Evolutionary conservation across 345 rosid species (phyloP).

Genomic region (Passiflora organensis): DNA sequence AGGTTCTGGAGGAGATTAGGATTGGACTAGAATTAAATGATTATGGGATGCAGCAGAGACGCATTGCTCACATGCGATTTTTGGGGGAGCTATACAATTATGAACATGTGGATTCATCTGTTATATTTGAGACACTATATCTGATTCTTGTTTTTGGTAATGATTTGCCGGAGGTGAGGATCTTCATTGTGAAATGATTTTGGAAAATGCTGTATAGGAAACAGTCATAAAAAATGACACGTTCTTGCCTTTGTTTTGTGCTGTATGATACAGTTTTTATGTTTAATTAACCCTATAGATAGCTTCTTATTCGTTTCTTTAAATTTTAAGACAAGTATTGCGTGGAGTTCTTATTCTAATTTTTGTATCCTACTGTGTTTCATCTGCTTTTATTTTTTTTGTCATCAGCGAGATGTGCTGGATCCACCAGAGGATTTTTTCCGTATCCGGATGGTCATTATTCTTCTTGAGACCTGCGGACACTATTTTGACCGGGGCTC

Average conservation of each 20-base stretch:
- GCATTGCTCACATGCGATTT: slow-evolving; percentile 93
- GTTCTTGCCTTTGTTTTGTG: no score
- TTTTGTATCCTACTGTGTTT: not conserved
- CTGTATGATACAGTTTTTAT: not conserved
- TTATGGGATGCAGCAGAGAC: slow-evolving; percentile 95
- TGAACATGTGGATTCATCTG: slow-evolving; percentile 95
- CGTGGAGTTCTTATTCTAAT: no score
- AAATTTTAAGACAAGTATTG: no score
- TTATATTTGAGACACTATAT: slow-evolving; percentile 89
- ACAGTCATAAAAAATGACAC: no score
- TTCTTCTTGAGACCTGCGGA: slow-evolving; percentile 94
- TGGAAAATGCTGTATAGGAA: no score
- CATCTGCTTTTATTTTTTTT: slow-evolving; percentile 14
- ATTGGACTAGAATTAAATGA: slow-evolving; percentile 92
- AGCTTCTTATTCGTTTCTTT: not conserved
- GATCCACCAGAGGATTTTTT: slow-evolving; percentile 99
- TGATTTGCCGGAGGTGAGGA: slow-evolving; percentile 72
- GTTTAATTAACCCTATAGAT: not conserved
- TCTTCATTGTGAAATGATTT: no score
- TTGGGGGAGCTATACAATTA: slow-evolving; percentile 98
- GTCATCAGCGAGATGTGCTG: slow-evolving; percentile 67
- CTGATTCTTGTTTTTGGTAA: slow-evolving; percentile 74
- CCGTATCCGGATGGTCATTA: slow-evolving; percentile 88
- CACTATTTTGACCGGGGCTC: slow-evolving; percentile 97
- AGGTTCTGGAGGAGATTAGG: slow-evolving; percentile 98